Percentiles rank a stretch among this genome's conserved stretches.
These are phyloP conservation scores for Xylariaceae sp. DNA, from an alignment of 2,329 filamentous ascomycete genomes.

Conservation along the genomic window DNA sequence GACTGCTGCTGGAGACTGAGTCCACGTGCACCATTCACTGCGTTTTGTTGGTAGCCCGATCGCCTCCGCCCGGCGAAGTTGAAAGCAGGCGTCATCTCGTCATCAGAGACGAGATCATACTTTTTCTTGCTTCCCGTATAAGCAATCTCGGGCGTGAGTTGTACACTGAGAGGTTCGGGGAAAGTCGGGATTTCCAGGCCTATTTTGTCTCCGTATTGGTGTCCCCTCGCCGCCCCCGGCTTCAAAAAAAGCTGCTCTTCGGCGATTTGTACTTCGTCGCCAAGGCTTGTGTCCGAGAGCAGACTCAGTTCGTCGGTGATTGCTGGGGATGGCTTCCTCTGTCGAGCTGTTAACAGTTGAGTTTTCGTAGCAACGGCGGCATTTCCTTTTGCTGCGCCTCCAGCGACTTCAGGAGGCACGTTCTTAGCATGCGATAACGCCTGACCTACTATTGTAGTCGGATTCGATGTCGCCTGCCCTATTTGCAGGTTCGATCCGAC, in stretches of 20 bases:
- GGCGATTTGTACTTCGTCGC: slow-evolving; percentile 24
- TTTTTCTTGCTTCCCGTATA: slow-evolving; percentile 25
- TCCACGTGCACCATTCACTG: slow-evolving; percentile 18
- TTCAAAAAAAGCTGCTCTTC: slow-evolving; percentile 21
- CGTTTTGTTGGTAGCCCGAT: slow-evolving; percentile 20
- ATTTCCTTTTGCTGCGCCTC: slow-evolving; percentile 12
- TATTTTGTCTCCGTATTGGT: slow-evolving; percentile 11
- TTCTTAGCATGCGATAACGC: slow-evolving; percentile 23
- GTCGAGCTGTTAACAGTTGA: slow-evolving; percentile 22
- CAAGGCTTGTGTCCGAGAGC: slow-evolving; percentile 31
- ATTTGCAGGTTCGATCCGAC: slow-evolving; percentile 17
- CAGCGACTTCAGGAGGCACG: slow-evolving; percentile 19
- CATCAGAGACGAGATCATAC: slow-evolving; percentile 26
- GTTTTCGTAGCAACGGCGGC: slow-evolving; percentile 16
- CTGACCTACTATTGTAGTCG: slow-evolving; percentile 13
- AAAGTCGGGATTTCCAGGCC: slow-evolving; percentile 24
- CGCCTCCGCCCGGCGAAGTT: slow-evolving; percentile 19
- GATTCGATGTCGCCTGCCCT: slow-evolving; percentile 14
- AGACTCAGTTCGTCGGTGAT: slow-evolving; percentile 26
- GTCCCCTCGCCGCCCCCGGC: slow-evolving; percentile 10
- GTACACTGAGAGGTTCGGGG: slow-evolving; percentile 32
- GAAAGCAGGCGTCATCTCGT: slow-evolving; percentile 20
- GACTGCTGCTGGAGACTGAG: slow-evolving; percentile 28
- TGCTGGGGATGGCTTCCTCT: slow-evolving; percentile 10
- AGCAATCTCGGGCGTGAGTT: slow-evolving; percentile 32